Evolutionary conservation across 164 flowering plant species (phyloP), one percentile per base, ranked within the genome.

Genomic region (Nymphaea thermarum): DNA sequence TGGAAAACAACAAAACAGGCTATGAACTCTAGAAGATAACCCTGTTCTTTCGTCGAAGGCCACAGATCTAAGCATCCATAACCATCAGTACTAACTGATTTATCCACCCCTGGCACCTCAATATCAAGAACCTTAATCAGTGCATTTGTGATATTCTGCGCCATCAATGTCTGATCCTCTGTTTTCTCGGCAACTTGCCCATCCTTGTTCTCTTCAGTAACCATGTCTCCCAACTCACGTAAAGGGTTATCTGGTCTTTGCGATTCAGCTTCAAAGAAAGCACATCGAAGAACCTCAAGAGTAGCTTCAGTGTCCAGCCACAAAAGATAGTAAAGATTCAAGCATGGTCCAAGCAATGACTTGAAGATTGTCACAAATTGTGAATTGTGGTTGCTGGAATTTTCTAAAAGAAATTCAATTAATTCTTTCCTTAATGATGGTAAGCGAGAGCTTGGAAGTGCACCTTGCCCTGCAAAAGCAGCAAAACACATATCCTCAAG

Each of bases 381-480:
- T 53, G 80, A 71, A 70, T 73, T 78, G 55, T 65, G 75, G 63
- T 74, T 76, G 69, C 77, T 77, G 44, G 90, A 85, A 62, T 77
- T 78, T 74, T 91, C 93, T 64, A 94, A 73, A 43, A 94, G 78
- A 76, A 88, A 94, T 67, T 76, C 81, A 68, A 94, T 42, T 71
- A 94, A 86, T 71, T 94, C 96, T 65, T 60, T 68, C 65, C 89
- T 82, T 63, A 94, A 86, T 76, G 91, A 89, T 60, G 84, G 86
- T 77, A 91, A 66, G 70, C 95, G 96, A 65, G 79, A 53, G 42
- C 80, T 72, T 60, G 87, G 70, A 74, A 94, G 77, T 69, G 70
- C 76, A 70, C 97, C 98, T 67, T 82, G 98, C n/a, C 98, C 98
- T 94, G 89, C 73, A 83, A n/a, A n/a, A n/a, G n/a, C n/a, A n/a